Conservation (phyloP, 1,139 yeast genomes). For the Starmera stellimalicola region DNA sequence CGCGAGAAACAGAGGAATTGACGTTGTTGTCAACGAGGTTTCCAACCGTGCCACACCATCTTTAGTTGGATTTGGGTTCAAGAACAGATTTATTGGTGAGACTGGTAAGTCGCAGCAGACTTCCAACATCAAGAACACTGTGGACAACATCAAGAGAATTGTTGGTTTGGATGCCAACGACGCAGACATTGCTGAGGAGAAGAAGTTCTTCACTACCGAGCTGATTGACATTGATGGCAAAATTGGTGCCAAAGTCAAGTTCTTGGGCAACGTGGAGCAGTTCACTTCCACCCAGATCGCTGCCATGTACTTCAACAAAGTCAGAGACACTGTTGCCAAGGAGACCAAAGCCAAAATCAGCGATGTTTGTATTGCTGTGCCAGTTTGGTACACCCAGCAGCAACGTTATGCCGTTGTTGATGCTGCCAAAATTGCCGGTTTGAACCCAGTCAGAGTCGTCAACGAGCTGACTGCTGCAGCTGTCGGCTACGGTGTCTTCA, state of each 20-base stretch:
- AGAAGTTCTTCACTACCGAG: conserved; percentile 61
- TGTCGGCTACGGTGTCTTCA: conserved; percentile 98
- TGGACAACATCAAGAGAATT: conserved; percentile 86
- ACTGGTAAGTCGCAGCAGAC: conserved; percentile 93
- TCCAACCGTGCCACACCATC: conserved; percentile 97
- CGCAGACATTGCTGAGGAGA: conserved; percentile 71
- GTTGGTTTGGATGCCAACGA: conserved; percentile 70
- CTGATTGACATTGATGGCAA: conserved; percentile 68
- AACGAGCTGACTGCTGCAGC: conserved; percentile 98
- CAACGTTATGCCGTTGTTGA: conserved; percentile 97
- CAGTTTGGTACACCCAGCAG: conserved; percentile 93
- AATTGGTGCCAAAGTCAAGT: conserved; percentile 79
- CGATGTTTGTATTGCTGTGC: conserved; percentile 92
- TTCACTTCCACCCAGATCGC: conserved; percentile 85
- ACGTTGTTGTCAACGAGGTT: conserved; percentile 95
- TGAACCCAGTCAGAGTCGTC: conserved; percentile 96
- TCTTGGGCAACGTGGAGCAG: conserved; percentile 66
- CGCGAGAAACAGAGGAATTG: conserved; percentile 98
- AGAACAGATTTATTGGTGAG: conserved; percentile 91
- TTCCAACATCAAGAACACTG: conserved; percentile 92
- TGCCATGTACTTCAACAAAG: conserved; percentile 91
- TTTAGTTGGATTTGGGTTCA: conserved; percentile 84
- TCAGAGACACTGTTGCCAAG: conserved; percentile 67
- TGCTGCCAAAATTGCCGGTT: conserved; percentile 92
- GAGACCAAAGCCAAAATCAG: conserved; percentile 77